phyloP scores from a whole-genome alignment of 768 basidiomycete species.

The Holtermannia corniformis region DNA sequence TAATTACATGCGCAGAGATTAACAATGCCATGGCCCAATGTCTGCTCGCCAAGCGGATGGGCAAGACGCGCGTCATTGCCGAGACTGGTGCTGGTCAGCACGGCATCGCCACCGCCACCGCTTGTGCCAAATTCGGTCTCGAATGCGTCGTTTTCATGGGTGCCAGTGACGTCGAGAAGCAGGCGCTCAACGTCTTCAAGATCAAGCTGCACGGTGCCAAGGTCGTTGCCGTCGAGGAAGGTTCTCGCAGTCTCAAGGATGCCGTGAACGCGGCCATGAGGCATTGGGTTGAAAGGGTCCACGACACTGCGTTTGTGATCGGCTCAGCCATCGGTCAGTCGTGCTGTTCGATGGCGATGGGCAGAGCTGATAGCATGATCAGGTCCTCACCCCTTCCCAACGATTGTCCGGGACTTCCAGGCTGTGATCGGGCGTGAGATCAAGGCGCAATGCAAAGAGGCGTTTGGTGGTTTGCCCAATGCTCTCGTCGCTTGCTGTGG shows the following conservation, averaged over 20 bases:
- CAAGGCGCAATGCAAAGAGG: constrained; percentile 67
- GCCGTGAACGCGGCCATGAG: constrained; percentile 97
- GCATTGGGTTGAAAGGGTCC: constrained; percentile 95
- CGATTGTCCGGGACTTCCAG: constrained; percentile 97
- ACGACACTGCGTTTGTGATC: constrained; percentile 90
- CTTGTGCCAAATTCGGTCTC: constrained; percentile 90
- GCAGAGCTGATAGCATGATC: too few species aligned
- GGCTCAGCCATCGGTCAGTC: constrained; percentile 97
- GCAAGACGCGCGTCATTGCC: constrained; percentile 94
- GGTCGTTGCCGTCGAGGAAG: constrained; percentile 87
- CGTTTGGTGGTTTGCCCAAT: constrained; percentile 78
- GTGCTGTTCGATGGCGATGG: too few species aligned
- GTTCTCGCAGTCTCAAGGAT: constrained; percentile 91
- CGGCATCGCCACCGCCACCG: constrained; percentile 97
- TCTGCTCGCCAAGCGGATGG: constrained; percentile 80
- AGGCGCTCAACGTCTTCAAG: constrained; percentile 94
- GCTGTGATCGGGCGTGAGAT: constrained; percentile 90
- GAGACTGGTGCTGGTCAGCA: constrained; percentile 99
- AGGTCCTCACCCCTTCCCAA: constrained; percentile 98
- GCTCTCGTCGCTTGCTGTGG: constrained; percentile 94
- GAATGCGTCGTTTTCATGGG: constrained; percentile 98
- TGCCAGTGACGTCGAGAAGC: constrained; percentile 87
- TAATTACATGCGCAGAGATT: background rate
- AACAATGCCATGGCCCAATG: constrained; percentile 49
- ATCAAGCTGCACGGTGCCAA: constrained; percentile 96